Conservation (phyloP, 1,139 yeast genomes). For the Zygosaccharomyces pseudobailii region DNA sequence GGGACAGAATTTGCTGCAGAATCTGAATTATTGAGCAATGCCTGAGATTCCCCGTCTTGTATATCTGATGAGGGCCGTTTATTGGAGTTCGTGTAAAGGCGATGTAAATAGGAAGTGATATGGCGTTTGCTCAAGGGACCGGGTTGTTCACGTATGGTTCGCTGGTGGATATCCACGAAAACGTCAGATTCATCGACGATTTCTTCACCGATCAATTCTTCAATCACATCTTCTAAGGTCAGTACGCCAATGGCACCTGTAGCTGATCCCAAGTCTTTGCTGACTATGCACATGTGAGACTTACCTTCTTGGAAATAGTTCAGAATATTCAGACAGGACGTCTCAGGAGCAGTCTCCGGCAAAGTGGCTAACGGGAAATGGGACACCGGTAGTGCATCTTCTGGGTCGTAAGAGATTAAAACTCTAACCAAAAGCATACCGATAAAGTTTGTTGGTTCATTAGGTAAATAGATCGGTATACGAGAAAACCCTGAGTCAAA, state of each 20-base stretch:
- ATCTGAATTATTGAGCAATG: neutral
- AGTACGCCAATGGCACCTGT: conserved; percentile 86
- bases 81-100: conserved; percentile 35
- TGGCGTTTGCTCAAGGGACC: conserved; percentile 79
- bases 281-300: conserved; percentile 93
- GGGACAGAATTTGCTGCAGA: neutral
- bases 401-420: conserved; percentile 92
- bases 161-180: conserved; percentile 85
- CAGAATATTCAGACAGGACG: conserved; percentile 87
- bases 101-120: conserved; percentile 63
- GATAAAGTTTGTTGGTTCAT: conserved; percentile 83
- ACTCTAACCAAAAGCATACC: conserved; percentile 95
- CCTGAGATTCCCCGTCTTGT: conserved; percentile 3
- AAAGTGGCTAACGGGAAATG: conserved; percentile 92
- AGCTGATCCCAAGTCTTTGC: conserved; percentile 82
- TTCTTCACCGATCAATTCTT: conserved; percentile 95
- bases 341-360: conserved; percentile 88
- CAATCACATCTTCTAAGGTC: conserved; percentile 96
- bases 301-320: conserved; percentile 98
- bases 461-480: conserved; percentile 91
- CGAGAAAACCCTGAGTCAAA: conserved; percentile 93
- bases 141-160: conserved; percentile 71
- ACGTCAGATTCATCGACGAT: conserved; percentile 97
- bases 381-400: conserved; percentile 88
- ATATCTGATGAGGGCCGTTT: conserved; percentile 6